Evolutionary conservation across 2,329 filamentous ascomycete species (phyloP).

Genomic region (Aspergillus sp.): DNA sequence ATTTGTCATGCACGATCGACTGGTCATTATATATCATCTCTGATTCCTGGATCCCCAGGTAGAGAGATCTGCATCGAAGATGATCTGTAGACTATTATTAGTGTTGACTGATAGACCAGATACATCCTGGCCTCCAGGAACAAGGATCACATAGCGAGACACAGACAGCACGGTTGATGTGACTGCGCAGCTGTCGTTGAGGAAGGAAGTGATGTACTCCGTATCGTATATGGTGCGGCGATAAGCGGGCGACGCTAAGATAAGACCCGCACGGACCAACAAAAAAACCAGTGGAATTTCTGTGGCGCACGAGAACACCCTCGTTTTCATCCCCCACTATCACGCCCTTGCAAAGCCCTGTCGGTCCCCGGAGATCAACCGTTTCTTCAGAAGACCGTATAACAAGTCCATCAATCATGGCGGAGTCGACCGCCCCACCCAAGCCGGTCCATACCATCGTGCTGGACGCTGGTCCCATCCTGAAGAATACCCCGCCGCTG

Average conservation of each 20-base stretch:
- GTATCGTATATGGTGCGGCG: neutral
- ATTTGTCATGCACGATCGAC: too few species aligned
- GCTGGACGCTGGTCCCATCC: slow-evolving; percentile 87
- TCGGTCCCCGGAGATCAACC: neutral
- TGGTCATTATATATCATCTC: too few species aligned
- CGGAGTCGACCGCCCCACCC: slow-evolving; percentile 21
- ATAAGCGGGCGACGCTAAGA: slow-evolving; percentile 15
- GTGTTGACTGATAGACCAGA: too few species aligned
- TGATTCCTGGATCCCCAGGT: too few species aligned
- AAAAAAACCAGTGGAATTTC: slow-evolving; percentile 27
- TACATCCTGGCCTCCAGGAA: neutral
- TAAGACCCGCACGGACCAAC: slow-evolving; percentile 39
- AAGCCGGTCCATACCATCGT: slow-evolving; percentile 82
- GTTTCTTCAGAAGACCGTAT: neutral
- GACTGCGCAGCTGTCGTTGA: too few species aligned
- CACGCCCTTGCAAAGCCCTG: neutral
- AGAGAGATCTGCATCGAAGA: too few species aligned
- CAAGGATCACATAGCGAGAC: neutral
- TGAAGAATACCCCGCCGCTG: slow-evolving; percentile 85
- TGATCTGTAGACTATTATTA: too few species aligned
- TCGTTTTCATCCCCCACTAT: slow-evolving; percentile 2
- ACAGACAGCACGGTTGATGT: neutral
- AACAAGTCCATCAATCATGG: slow-evolving; percentile 16
- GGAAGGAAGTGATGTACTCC: neutral
- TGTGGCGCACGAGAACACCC: slow-evolving; percentile 6